phyloP scores from a whole-genome alignment of 257 asterid genomes.

The Nicotiana undulata region DNA sequence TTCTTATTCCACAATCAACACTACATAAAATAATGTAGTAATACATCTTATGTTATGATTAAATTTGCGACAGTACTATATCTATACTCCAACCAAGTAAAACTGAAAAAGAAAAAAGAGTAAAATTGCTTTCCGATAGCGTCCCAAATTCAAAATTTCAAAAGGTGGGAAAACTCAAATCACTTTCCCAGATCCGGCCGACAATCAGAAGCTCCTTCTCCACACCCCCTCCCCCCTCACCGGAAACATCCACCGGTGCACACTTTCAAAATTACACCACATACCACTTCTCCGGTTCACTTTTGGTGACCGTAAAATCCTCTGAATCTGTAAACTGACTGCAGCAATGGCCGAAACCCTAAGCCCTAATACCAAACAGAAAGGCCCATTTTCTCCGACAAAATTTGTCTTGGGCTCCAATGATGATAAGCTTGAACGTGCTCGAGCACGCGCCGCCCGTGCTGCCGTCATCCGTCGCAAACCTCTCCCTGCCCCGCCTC shows the following conservation, averaged over 20 bases:
- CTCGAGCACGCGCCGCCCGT: slow-evolving; percentile 95
- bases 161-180: neutral
- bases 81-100: neutral
- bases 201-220: neutral
- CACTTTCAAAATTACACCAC: neutral
- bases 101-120: neutral
- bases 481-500: slow-evolving; percentile 21
- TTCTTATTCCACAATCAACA: too few species aligned
- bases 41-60: too few species aligned
- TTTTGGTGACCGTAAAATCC: neutral
- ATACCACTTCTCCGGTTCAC: neutral
- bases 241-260: neutral
- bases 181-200: neutral
- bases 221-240: neutral
- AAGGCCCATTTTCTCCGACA: slow-evolving; percentile 61
- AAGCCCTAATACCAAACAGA: slow-evolving; percentile 63
- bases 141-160: neutral
- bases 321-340: neutral
- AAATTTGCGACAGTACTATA: too few species aligned
- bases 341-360: slow-evolving; percentile 53
- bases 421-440: slow-evolving; percentile 84
- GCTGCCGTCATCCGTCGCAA: slow-evolving; percentile 89
- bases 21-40: too few species aligned
- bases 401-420: slow-evolving; percentile 79
- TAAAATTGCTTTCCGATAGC: neutral